Percentiles rank a stretch among this genome's conserved stretches.
Evolutionary conservation across 805 yeast species (phyloP).

Genomic region (Torulaspora quercuum): DNA sequence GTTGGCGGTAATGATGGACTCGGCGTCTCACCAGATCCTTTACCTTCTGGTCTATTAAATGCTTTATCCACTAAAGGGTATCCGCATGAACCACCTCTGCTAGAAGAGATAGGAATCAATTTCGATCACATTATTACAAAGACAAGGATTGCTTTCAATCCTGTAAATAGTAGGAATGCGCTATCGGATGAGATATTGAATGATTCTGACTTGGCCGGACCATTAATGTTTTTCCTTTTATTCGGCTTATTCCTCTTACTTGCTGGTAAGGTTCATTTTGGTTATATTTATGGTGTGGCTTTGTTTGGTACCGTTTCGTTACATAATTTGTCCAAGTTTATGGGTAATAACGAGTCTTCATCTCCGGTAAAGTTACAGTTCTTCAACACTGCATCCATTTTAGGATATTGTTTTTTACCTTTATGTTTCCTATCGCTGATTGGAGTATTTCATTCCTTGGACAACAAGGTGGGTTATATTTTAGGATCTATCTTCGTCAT

Average conservation of each 20-base stretch:
- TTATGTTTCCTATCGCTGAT: slow-evolving; percentile 57
- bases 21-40: slow-evolving; percentile 35
- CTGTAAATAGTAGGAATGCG: slow-evolving; percentile 48
- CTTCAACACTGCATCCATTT: slow-evolving; percentile 77
- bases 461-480: slow-evolving; percentile 69
- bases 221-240: slow-evolving; percentile 78
- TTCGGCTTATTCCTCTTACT: slow-evolving; percentile 80
- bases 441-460: slow-evolving; percentile 72
- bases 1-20: slow-evolving; percentile 16
- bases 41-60: slow-evolving; percentile 76
- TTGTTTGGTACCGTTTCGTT: slow-evolving; percentile 82
- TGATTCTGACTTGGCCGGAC: slow-evolving; percentile 94
- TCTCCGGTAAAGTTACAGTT: slow-evolving; percentile 40
- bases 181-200: slow-evolving; percentile 73
- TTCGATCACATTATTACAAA: slow-evolving; percentile 81
- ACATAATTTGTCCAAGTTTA: slow-evolving; percentile 78
- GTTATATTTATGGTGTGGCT: slow-evolving; percentile 95
- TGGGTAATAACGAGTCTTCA: slow-evolving; percentile 56
- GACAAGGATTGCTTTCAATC: slow-evolving; percentile 82
- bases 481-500: slow-evolving; percentile 62
- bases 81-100: slow-evolving; percentile 88
- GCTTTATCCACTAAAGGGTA: slow-evolving; percentile 93
- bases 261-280: slow-evolving; percentile 94
- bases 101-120: slow-evolving; percentile 92
- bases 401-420: slow-evolving; percentile 92